phyloP scores from a whole-genome alignment of 352 stramenopile species.

The Pilasporangium apinafurcum region DNA sequence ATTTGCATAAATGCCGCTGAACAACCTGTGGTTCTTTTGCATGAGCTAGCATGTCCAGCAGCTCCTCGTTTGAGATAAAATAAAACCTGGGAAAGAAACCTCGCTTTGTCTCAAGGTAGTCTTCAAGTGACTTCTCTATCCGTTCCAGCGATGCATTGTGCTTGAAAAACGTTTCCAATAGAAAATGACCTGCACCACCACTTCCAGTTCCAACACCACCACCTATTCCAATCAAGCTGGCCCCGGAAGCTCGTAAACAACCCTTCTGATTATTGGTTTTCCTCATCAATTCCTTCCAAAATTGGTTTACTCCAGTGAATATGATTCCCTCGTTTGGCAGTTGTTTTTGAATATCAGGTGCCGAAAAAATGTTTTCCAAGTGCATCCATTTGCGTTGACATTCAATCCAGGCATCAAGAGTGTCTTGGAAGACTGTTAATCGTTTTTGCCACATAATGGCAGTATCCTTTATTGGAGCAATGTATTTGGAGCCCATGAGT shows the following conservation, averaged over 20 bases:
- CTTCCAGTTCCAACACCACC: not conserved
- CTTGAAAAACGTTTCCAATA: conserved; percentile 59
- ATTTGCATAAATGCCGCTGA: conserved; percentile 78
- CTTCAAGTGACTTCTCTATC: conserved; percentile 77
- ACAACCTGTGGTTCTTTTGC: conserved; percentile 74
- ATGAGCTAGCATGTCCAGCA: conserved; percentile 80
- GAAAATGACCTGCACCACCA: conserved; percentile 19
- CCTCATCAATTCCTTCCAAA: conserved; percentile 78
- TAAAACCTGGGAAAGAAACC: conserved; percentile 82
- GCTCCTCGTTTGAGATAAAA: conserved; percentile 85
- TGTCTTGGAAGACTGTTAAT: conserved; percentile 76
- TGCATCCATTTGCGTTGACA: conserved; percentile 80
- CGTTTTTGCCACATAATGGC: conserved; percentile 63
- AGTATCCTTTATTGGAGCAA: conserved; percentile 70
- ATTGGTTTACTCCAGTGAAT: conserved; percentile 63
- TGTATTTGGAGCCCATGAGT: conserved; percentile 86
- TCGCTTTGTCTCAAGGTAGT: conserved; percentile 84
- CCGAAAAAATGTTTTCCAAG: conserved; percentile 77
- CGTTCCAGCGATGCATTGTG: conserved; percentile 66
- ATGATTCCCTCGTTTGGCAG: conserved; percentile 55
- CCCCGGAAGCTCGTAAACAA: conserved; percentile 60
- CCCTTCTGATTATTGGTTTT: conserved; percentile 48
- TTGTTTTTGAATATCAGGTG: conserved; percentile 79
- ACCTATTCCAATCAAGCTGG: conserved; percentile 5
- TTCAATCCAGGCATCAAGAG: conserved; percentile 72